These are phyloP conservation scores for Nemania sp. DNA, from an alignment of 2,329 filamentous ascomycete genomes.

Conservation along the genomic window DNA sequence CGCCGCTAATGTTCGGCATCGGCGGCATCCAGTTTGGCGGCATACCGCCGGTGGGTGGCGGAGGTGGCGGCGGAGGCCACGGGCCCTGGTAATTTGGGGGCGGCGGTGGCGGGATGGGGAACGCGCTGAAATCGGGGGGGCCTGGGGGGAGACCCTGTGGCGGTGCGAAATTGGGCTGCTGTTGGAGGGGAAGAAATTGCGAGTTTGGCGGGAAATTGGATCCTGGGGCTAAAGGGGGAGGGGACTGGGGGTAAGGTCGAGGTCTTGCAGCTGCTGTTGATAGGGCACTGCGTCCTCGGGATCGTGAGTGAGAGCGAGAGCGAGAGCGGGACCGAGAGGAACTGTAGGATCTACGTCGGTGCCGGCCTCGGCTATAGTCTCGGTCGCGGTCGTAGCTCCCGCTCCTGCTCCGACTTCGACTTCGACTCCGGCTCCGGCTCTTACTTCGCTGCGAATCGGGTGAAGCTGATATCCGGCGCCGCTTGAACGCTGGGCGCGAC, in stretches of 20 bases:
- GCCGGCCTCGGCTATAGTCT: slow-evolving; percentile 48
- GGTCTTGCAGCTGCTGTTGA: slow-evolving; percentile 12
- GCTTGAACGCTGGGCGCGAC: slow-evolving; percentile 55
- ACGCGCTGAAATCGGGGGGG: slow-evolving; percentile 44
- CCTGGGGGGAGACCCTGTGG: slow-evolving; percentile 39
- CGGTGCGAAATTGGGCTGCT: slow-evolving; percentile 38
- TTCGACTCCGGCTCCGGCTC: slow-evolving; percentile 48
- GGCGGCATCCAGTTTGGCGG: slow-evolving; percentile 45
- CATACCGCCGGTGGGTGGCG: slow-evolving; percentile 40
- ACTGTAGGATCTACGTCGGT: slow-evolving; percentile 47
- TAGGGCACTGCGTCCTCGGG: slow-evolving; percentile 25
- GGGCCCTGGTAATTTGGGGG: slow-evolving; percentile 45
- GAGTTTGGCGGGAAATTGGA: slow-evolving; percentile 33
- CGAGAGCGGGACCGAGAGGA: slow-evolving; percentile 49
- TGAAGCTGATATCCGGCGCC: slow-evolving; percentile 55
- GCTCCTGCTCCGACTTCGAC: slow-evolving; percentile 43
- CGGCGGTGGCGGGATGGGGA: slow-evolving; percentile 46
- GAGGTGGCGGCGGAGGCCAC: slow-evolving; percentile 45
- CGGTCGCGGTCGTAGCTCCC: slow-evolving; percentile 44
- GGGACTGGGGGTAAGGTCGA: slow-evolving; percentile 33
- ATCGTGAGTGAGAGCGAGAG: slow-evolving; percentile 45
- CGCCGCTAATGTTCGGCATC: slow-evolving; percentile 39
- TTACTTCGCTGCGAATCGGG: slow-evolving; percentile 50
- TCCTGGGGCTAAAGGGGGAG: slow-evolving; percentile 28
- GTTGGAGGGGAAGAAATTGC: slow-evolving; percentile 43